Base-by-base conservation (phyloP, 768 basidiomycete species). In the Pleurotus sapidus region DNA sequence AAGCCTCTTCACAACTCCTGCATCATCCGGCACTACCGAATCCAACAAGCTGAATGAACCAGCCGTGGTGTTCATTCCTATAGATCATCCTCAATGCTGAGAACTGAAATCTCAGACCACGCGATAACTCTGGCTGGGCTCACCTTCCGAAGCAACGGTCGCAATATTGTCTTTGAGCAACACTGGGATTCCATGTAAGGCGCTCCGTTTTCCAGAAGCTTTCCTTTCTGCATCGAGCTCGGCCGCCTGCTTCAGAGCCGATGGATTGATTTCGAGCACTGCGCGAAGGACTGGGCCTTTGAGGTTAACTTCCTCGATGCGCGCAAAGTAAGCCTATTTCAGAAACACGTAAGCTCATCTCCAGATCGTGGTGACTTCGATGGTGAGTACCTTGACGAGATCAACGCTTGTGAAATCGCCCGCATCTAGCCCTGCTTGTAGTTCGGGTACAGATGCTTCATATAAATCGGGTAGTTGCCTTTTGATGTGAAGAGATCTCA, bases 261-360 rank as follows among this genome's bases (percentile, higher is more conserved):
- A 75, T 0, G 81, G 75, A 47, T 84, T 89, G 1, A 71, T 70
- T 56, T 88, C 87, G 12, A 86, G 69, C 4, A 88, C 76, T 0
- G 86, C 86, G 8, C 77, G 81, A 7, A 89, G 68, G 45, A 68
- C 68, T 9, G 84, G 80, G 1, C 86, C 85, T 57, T 82, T 72
- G 15, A 80, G 62, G 62, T 88, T 88, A n/a, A 89, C 87, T 63
- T 88, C 82, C 3, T 86, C 82, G 23, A 88, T 87, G 2, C 87
- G 77, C 9, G 81, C 79, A 60, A 88, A 74, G 65, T 88, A 88
- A 2, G 84, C 84, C 86, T 88, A 42, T 4, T 4, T n/a, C 24
- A 55, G 27, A 8, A 25, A 7, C 12, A 6, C 7, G 27, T 51
- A 20, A n/a, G 18, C 8, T 49, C 15, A 17, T 20, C 17, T 14